These are phyloP conservation scores for Colletotrichum musicola DNA, from an alignment of 2,329 filamentous ascomycete genomes.

Conservation along the genomic window DNA sequence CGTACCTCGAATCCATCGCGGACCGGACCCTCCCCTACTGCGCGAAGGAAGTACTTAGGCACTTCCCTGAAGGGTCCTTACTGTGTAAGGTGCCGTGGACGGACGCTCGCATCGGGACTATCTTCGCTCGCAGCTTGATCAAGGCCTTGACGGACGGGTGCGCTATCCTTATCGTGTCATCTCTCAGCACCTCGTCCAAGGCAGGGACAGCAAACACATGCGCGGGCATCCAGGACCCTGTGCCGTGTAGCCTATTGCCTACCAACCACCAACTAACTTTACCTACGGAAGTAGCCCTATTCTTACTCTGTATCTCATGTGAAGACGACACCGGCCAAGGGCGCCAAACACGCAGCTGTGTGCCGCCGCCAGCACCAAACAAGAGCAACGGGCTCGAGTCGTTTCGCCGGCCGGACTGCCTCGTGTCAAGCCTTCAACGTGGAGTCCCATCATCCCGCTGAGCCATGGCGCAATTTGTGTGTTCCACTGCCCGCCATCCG, in stretches of 20 bases:
- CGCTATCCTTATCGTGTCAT: slow-evolving; percentile 12
- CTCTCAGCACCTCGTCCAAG: neutral
- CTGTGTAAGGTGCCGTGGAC: neutral
- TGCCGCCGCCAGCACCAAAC: slow-evolving; percentile 9
- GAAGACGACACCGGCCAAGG: slow-evolving; percentile 14
- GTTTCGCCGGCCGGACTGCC: neutral
- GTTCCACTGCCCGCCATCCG: neutral
- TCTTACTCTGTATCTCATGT: slow-evolving; percentile 16
- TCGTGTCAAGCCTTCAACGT: slow-evolving; percentile 23
- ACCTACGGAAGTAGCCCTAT: neutral
- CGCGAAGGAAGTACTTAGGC: too few relatives aligned
- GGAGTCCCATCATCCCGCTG: slow-evolving; percentile 27
- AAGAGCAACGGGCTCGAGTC: neutral
- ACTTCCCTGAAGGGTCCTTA: too few relatives aligned
- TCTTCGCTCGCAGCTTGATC: neutral
- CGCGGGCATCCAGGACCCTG: neutral
- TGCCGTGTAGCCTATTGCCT: neutral
- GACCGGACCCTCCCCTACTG: too few relatives aligned
- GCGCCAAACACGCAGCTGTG: slow-evolving; percentile 5
- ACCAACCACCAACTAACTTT: too few relatives aligned
- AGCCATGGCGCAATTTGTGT: slow-evolving; percentile 32
- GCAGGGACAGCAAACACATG: slow-evolving; percentile 24
- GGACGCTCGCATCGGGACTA: slow-evolving; percentile 16
- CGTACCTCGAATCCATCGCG: too few relatives aligned
- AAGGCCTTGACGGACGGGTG: slow-evolving; percentile 17